Base-by-base conservation (phyloP, 805 yeast genomes). In the Candida boleticola region DNA sequence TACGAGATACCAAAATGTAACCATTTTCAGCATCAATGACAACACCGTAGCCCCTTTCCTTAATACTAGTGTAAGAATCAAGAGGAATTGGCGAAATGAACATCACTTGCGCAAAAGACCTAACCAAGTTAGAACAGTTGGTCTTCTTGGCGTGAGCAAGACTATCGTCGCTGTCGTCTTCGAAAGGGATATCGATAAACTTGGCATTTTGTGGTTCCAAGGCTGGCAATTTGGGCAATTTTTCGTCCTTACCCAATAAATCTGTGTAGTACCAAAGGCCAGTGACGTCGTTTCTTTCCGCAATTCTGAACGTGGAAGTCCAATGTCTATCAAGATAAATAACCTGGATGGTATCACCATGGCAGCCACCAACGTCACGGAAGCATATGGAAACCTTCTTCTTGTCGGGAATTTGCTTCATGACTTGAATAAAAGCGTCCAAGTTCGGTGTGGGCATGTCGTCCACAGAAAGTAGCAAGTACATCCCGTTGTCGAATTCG, bases 251-350 rank as follows among this genome's bases (percentile, higher is more conserved):
- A 11, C 22, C 9, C 22, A 31, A 31, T 51, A 77, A 45, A 21
- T 67, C 63, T 6, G 61, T 64, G 51, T 71, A 77, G 53, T 78
- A 80, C 83, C 83, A 78, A 22, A 78, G 54, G 0, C 83, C 83
- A 9, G 80, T 71, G 4, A 45, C 53, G 55, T 78, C 83, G 53
- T 78, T 77, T 57, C 89, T 65, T 1, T 69, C 67, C 2, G 93
- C 93, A 37, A 83, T 52, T 50, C 83, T 75, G 60, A 89, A 84
- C 35, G 82, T 73, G 5, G 82, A 74, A 43, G 76, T 71, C 96
- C 96, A 89, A 63, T 88, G 96, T 49, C 96, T 80, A 55, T 89
- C 96, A 39, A 89, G 75, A 52, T 76, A 79, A 9, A 85, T 72
- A 1, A 84, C 77, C n/a, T 80, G 72, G 27, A 84, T 76, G 36